Evolutionary conservation across 768 basidiomycete genomes (phyloP), one percentile per base, ranked within the genome.

Genomic region (Suillus tomentosus): DNA sequence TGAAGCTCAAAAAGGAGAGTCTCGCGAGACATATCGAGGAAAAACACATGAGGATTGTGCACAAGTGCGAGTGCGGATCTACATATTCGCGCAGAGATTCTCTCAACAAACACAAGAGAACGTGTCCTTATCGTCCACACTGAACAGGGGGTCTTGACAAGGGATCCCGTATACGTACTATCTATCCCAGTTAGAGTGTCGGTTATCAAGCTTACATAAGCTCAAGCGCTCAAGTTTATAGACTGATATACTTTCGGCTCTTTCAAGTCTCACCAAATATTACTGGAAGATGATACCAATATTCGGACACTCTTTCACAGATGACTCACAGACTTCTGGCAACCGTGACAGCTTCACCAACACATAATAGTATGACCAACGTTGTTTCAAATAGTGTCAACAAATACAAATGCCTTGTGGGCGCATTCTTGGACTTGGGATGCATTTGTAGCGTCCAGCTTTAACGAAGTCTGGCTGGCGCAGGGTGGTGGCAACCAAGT

Each of bases 401-500:
- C 42, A 17, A 19, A 17, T 40, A 0, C 39, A 40, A 27, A 50
- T 14, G 24, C 24, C 48, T 50, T 14, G 1, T 24, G 24, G 24
- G 14, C 22, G 0, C 48, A 27, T 14, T 50, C 6, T 50, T 40
- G 14, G 14, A 50, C 14, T 6, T 31, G 31, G 6, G 6, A 50
- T 27, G 13, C 22, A 51, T 15, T 51, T 22, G 14, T 13, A 51
- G 3, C 24, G 24, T 17, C 50, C 9, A 31, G 17, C 50, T 53
- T 15, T 4, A 27, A 27, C 15, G 14, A 51, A 27, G 8, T 63
- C 42, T 43, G 80, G 79, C 55, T 69, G 74, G 55, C 80, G 79
- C 36, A 78, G 67, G 37, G 79, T 79, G 14, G 80, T 79, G 58
- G 79, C 72, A 60, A 71, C 79, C 7, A 31, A 31, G 31, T 64